phyloP scores from a whole-genome alignment of 257 asterid species.

The Orobanche coerulescens region DNA sequence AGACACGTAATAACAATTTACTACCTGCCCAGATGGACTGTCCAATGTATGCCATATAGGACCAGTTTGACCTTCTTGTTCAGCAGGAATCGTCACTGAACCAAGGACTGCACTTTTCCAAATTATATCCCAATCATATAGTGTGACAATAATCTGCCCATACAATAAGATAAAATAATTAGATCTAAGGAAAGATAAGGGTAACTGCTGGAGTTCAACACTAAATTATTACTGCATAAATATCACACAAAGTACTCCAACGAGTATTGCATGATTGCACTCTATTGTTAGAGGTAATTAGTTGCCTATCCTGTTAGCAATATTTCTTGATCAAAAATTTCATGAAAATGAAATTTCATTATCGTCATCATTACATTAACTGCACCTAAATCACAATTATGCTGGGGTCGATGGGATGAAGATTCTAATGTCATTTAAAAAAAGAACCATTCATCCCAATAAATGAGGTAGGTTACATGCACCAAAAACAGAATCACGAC shows the following conservation, averaged over 20 bases:
- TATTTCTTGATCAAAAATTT: background rate
- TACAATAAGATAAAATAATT: conserved; percentile 27
- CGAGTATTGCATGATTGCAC: background rate
- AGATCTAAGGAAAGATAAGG: conserved; percentile 21
- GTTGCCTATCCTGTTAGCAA: conserved; percentile 1
- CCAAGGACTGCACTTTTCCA: conserved; percentile 99
- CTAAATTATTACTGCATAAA: background rate
- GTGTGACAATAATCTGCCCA: conserved; percentile 85
- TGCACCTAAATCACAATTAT: too few relatives aligned
- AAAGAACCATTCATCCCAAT: too few relatives aligned
- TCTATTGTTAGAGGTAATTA: background rate
- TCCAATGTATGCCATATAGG: conserved; percentile 83
- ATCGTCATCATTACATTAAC: too few relatives aligned
- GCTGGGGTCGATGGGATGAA: too few relatives aligned
- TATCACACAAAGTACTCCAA: conserved; percentile 7
- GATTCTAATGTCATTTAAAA: too few relatives aligned
- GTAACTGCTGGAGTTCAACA: background rate
- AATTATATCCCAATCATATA: conserved; percentile 98
- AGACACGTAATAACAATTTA: conserved; percentile 1
- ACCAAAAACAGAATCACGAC: too few relatives aligned
- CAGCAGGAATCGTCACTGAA: conserved; percentile 63
- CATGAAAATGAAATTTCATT: too few relatives aligned
- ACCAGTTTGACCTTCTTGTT: conserved; percentile 77
- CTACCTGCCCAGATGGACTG: conserved; percentile 95
- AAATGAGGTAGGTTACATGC: too few relatives aligned